Evolutionary conservation across 169 alveolate species (phyloP), one percentile per base, ranked within the genome.

Genomic region (Plasmodium ovale): DNA sequence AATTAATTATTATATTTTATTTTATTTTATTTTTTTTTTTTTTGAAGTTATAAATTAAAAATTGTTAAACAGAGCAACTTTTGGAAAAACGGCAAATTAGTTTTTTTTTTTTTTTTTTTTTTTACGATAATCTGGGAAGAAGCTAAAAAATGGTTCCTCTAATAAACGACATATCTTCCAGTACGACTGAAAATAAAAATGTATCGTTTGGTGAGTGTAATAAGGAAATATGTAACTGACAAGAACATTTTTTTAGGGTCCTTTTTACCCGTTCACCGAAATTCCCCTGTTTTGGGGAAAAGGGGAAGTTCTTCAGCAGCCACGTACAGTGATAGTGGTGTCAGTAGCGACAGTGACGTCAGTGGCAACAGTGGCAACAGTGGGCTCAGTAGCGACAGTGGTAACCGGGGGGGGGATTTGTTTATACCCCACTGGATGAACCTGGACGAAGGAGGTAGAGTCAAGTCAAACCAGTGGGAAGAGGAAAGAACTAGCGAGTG

Each of bases 371-470:
- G n/a, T n/a, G n/a, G n/a, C n/a, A n/a, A n/a, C n/a, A n/a, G n/a
- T n/a, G n/a, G n/a, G n/a, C n/a, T n/a, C n/a, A n/a, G n/a, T n/a
- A n/a, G n/a, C n/a, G n/a, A n/a, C n/a, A n/a, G n/a, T n/a, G n/a
- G n/a, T n/a, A n/a, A n/a, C n/a, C n/a, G n/a, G n/a, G n/a, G n/a
- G n/a, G n/a, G n/a, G n/a, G n/a, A n/a, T n/a, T n/a, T 21, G n/a
- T 29, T 35, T 72, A 7, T 27, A 53, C 21, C 85, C 88, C 72
- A 70, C 33, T 73, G 88, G 87, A 39, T 77, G 35, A 39, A 53
- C 49, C 42, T 44, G 4, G 49, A 72, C 7, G 51, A 62, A 42
- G 7, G 31, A 19, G 53, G 33, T 19, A 53, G 31, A 14, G 56
- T 47, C 16, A 73, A 58, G 33, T 39, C 21, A 51, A 35, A n/a